Percentiles rank a stretch among this genome's conserved stretches.
phyloP scores from a whole-genome alignment of 202 grass and related monocot genomes.

The Eragrostis tef region DNA sequence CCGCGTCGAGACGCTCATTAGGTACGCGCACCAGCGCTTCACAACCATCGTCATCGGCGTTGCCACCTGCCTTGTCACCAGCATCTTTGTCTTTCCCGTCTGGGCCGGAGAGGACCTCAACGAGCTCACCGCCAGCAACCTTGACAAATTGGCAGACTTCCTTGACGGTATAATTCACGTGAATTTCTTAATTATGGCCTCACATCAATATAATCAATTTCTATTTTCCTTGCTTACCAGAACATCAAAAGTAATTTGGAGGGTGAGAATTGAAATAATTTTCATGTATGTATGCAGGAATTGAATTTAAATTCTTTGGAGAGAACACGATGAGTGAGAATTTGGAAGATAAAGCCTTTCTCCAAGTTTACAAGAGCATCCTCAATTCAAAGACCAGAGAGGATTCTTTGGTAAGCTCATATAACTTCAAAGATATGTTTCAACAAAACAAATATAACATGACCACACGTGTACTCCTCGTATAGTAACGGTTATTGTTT shows the following conservation, averaged over 20 bases:
- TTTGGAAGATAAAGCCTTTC: slow-evolving; percentile 67
- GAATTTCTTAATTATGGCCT: no score
- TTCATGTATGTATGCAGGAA: slow-evolving; percentile 49
- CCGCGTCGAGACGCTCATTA: slow-evolving; percentile 69
- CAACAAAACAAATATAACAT: not conserved
- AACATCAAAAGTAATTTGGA: no score
- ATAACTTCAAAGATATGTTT: not conserved
- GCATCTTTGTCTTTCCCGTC: slow-evolving; percentile 66
- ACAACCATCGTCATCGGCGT: slow-evolving; percentile 79
- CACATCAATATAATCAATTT: not conserved
- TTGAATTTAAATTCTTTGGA: slow-evolving; percentile 65
- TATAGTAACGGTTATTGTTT: no score
- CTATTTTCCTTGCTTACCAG: no score
- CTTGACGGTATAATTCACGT: slow-evolving; percentile 56
- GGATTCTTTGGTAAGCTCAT: slow-evolving; percentile 68
- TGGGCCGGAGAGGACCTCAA: slow-evolving; percentile 92
- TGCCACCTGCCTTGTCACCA: slow-evolving; percentile 65
- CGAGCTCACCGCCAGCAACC: slow-evolving; percentile 57
- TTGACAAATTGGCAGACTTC: slow-evolving; percentile 72
- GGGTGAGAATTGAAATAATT: no score
- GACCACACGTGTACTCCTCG: no score
- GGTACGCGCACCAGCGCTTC: slow-evolving; percentile 71
- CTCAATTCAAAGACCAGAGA: slow-evolving; percentile 77
- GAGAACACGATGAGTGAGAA: slow-evolving; percentile 50
- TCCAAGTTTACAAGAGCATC: slow-evolving; percentile 71